Evolutionary conservation across 768 basidiomycete genomes (phyloP), one percentile per base, ranked within the genome.

Genomic region (Kwoniella dejecticola): DNA sequence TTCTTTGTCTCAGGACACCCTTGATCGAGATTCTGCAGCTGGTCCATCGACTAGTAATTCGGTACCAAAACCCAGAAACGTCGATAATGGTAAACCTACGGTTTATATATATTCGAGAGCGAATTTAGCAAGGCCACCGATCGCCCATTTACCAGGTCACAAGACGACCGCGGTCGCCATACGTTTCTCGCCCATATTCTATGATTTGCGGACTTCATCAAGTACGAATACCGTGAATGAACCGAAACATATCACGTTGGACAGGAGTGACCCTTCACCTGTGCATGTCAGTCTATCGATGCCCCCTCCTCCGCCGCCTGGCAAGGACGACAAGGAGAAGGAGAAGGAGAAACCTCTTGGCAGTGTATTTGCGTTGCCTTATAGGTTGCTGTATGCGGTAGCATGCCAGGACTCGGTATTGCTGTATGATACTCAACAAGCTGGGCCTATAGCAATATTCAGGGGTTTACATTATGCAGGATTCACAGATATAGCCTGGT

Each of bases 401-500:
- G 89, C 92, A 49, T 96, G 95, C 21, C 96, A 93, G 87, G 96
- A 99, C 79, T 88, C 91, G 0, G 86, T 99, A 45, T 84, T 89
- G 26, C 88, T 99, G 53, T 93, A 99, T 75, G 96, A 99, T 76
- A 98, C 94, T 3, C 96, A 98, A 80, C 95, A 98, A 81, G 85
- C 90, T 1, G 86, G 88, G 2, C 96, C 96, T 0, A 84, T 97
- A 52, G 92, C 91, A 71, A 81, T 98, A 70, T 84, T 99, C 66
- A 91, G 89, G 27, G 95, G 94, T 72, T 80, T 98, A 64, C 96
- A 99, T 80, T 98, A 96, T 77, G 92, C 95, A 64, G 91, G 95
- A 71, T 98, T 98, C 75, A 98, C 96, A 6, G 96, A 99, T 80
- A 83, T 96, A 80, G 86, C 88, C 41, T 99, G 96, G 96, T 97